Percentiles rank a stretch among this genome's conserved stretches.
Evolutionary conservation across 2,329 filamentous ascomycete genomes (phyloP).

Genomic region (Blastomyces percursus): DNA sequence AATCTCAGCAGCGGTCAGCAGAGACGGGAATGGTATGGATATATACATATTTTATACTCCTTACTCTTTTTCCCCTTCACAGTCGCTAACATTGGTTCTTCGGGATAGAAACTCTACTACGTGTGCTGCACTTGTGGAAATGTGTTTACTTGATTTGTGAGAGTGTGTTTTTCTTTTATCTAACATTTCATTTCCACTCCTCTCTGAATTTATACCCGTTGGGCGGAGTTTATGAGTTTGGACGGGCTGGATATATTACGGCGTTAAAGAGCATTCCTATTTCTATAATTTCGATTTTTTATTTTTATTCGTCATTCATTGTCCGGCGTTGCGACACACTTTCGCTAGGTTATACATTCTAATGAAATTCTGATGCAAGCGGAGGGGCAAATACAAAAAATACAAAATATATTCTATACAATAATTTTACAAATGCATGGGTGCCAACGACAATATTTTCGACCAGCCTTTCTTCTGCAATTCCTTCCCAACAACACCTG

Average conservation of each 20-base stretch:
- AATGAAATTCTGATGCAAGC: not conserved
- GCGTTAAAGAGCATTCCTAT: not conserved
- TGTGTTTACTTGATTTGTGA: slow-evolving; percentile 50
- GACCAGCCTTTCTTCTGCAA: slow-evolving; percentile 91
- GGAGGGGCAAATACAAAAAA: not conserved
- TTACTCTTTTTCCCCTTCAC: slow-evolving; percentile 1
- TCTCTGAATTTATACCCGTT: not conserved
- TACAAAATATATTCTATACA: slow-evolving; percentile 8
- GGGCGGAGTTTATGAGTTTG: not conserved
- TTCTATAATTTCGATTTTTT: not conserved
- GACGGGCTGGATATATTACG: slow-evolving; percentile 1
- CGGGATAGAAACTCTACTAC: slow-evolving; percentile 68
- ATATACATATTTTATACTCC: slow-evolving; percentile 2
- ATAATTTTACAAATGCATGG: slow-evolving; percentile 56
- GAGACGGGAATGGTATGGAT: slow-evolving; percentile 91
- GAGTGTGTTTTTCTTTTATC: not conserved
- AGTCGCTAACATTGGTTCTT: slow-evolving; percentile 14
- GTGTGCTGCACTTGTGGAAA: slow-evolving; percentile 91
- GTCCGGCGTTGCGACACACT: not conserved
- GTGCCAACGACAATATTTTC: slow-evolving; percentile 93
- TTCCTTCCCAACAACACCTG: slow-evolving; percentile 77
- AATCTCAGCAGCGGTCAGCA: slow-evolving; percentile 91
- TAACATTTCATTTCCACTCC: not conserved
- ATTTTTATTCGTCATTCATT: not conserved
- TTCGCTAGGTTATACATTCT: not conserved